phyloP scores from a whole-genome alignment of 2,329 filamentous ascomycete genomes.

The Juglanconis sp. region DNA sequence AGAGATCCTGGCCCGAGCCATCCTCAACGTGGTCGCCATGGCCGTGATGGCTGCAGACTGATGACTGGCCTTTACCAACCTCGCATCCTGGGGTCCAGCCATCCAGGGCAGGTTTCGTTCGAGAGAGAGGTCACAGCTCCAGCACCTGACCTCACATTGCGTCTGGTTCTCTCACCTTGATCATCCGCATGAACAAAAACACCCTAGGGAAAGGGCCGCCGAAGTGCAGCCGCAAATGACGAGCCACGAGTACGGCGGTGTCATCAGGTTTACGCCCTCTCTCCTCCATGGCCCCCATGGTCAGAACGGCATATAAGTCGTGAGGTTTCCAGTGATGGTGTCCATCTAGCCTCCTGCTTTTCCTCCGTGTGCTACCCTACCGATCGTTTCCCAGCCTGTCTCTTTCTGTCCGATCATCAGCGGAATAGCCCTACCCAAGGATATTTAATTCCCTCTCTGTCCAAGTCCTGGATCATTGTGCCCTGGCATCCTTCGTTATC shows the following conservation, averaged over 20 bases:
- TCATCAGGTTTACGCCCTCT: slow-evolving; percentile 7
- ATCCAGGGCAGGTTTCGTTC: background rate
- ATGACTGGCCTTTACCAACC: slow-evolving; percentile 1
- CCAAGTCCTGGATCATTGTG: background rate
- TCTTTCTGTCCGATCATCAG: slow-evolving; percentile 21
- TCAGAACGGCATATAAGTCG: slow-evolving; percentile 13
- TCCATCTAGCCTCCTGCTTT: slow-evolving; percentile 15
- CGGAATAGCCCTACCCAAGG: slow-evolving; percentile 24
- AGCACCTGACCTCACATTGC: background rate
- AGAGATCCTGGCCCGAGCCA: slow-evolving; percentile 1
- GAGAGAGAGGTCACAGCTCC: slow-evolving; percentile 7
- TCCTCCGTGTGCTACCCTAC: slow-evolving; percentile 17
- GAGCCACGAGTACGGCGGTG: background rate
- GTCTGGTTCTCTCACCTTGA: background rate
- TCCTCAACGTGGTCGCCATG: slow-evolving; percentile 9
- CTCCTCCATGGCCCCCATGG: background rate
- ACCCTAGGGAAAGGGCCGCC: background rate
- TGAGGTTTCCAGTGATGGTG: slow-evolving; percentile 9
- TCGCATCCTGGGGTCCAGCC: background rate
- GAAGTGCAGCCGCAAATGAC: slow-evolving; percentile 3
- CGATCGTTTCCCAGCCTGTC: slow-evolving; percentile 20
- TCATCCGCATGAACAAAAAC: slow-evolving; percentile 7
- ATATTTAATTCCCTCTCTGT: slow-evolving; percentile 26
- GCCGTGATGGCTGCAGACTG: background rate
- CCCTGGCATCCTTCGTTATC: background rate